These are phyloP conservation scores for Colletotrichum zoysiae DNA, from an alignment of 2,329 filamentous ascomycete species.

Conservation along the genomic window DNA sequence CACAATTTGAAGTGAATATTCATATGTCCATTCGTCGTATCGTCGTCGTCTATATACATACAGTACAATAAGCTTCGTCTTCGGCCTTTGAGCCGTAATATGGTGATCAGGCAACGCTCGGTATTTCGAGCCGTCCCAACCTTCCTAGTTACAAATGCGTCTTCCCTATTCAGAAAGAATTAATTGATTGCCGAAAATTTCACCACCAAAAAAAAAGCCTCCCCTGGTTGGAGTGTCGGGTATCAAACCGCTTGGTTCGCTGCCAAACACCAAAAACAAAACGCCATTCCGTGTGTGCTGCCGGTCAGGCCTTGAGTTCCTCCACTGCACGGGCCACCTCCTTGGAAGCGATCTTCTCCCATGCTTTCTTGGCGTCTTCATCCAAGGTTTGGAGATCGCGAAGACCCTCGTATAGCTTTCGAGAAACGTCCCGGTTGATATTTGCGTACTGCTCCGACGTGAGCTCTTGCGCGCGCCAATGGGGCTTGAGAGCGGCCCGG, in stretches of 20 bases:
- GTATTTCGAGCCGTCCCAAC: slow-evolving; percentile 23
- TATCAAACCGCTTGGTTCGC: slow-evolving; percentile 42
- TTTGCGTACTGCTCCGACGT: slow-evolving; percentile 91
- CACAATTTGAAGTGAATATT: background rate
- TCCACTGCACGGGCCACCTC: slow-evolving; percentile 84
- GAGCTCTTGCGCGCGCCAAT: slow-evolving; percentile 80
- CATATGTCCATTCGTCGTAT: slow-evolving; percentile 39
- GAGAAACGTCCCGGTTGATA: slow-evolving; percentile 91
- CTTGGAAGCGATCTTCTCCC: slow-evolving; percentile 81
- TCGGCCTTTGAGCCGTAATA: background rate
- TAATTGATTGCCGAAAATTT: slow-evolving; percentile 22
- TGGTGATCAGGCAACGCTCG: background rate
- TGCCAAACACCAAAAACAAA: slow-evolving; percentile 38
- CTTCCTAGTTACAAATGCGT: slow-evolving; percentile 23
- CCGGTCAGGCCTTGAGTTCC: slow-evolving; percentile 53
- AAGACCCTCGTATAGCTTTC: slow-evolving; percentile 83
- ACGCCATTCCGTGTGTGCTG: slow-evolving; percentile 34
- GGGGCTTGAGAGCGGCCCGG: slow-evolving; percentile 82
- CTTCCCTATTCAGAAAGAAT: slow-evolving; percentile 21
- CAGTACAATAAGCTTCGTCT: slow-evolving; percentile 21
- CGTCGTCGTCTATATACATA: slow-evolving; percentile 40
- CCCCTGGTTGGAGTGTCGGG: slow-evolving; percentile 39
- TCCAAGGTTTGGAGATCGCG: slow-evolving; percentile 69
- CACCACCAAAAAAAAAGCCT: slow-evolving; percentile 27
- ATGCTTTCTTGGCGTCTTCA: slow-evolving; percentile 73